A percentile compares a stretch with the other conserved stretches of the same genome.
Evolutionary conservation across 257 asterid species (phyloP).

Genomic region (Salvia splendens): DNA sequence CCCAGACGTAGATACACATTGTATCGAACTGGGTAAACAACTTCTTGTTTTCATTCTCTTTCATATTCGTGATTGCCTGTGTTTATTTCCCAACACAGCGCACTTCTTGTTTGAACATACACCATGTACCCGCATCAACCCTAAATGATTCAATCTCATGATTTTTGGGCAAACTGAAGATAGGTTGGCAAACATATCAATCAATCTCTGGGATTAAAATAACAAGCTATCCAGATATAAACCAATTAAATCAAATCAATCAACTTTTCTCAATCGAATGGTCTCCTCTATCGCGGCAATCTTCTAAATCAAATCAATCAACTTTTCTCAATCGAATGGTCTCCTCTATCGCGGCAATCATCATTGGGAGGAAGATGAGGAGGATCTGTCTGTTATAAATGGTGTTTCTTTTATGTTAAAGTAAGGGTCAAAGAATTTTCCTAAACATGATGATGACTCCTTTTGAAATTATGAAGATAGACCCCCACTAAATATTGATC

Average conservation of each 20-base stretch:
- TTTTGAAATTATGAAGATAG: not conserved
- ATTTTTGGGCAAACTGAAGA: not conserved
- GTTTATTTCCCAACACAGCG: too few species aligned
- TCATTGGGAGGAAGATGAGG: not conserved
- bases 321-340: too few species aligned
- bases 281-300: not conserved
- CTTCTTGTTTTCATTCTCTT: too few species aligned
- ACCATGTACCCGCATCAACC: not conserved
- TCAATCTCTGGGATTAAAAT: not conserved
- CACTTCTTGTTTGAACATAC: not conserved
- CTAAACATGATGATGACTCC: not conserved
- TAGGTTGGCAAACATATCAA: not conserved
- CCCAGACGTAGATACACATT: too few species aligned
- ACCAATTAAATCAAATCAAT: not conserved
- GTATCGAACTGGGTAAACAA: too few species aligned
- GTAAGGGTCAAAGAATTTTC: not conserved
- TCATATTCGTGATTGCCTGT: too few species aligned
- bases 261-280: not conserved
- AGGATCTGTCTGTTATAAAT: too few species aligned
- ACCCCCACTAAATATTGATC: constrained; percentile 13
- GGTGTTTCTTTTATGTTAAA: too few species aligned
- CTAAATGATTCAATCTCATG: not conserved
- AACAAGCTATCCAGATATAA: not conserved
- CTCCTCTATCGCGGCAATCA: too few species aligned
- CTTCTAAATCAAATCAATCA: too few species aligned